Evolutionary conservation across 805 yeast genomes (phyloP), one percentile per base, ranked within the genome.

Genomic region (Yarrowia sp.): DNA sequence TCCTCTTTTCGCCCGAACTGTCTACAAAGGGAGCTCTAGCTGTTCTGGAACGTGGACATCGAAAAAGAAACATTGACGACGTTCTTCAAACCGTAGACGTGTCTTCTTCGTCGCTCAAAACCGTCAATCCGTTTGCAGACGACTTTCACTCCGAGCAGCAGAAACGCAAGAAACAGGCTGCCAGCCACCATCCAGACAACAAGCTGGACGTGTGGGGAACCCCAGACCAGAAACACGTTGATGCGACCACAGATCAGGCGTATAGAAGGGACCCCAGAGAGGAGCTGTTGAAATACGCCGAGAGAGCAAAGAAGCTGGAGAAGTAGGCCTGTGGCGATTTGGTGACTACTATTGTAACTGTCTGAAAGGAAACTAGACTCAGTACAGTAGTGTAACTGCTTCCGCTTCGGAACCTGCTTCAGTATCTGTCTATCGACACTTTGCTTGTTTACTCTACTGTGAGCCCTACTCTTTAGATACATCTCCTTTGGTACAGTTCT

Each of bases 231-330:
- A 66, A 68, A 40, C 69, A 69, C 38, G 65, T 71, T 19, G 64
- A 64, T 22, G 59, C 66, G 2, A 68, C 67, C 35, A 68, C 70
- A 1, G 66, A 56, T 24, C 62, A 64, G 21, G 49, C 66, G 48
- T 43, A 38, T 5, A 51, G 56, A n/a, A 75, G 74, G 65, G 77
- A 74, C 62, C 77, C 77, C 1, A 46, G 77, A 24, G 77, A 75
- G 58, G 76, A 74, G 41, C 66, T 74, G 51, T 66, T 74, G 26
- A 71, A 70, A 56, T 71, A 70, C 48, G 76, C 77, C 4, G 70
- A 71, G n/a, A 61, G 66, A 24, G 74, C 75, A 1, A 54, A 36
- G 58, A 35, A 22, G 40, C 21, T 21, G 32, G 12, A 44, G 30
- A 16, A n/a, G 32, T 24, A 24, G 38, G 17, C 10, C 1, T 11